A percentile compares a stretch with the other conserved stretches of the same genome.
phyloP scores from a whole-genome alignment of 1,284 basidiomycete species.

The Cryptococcus sp. region DNA sequence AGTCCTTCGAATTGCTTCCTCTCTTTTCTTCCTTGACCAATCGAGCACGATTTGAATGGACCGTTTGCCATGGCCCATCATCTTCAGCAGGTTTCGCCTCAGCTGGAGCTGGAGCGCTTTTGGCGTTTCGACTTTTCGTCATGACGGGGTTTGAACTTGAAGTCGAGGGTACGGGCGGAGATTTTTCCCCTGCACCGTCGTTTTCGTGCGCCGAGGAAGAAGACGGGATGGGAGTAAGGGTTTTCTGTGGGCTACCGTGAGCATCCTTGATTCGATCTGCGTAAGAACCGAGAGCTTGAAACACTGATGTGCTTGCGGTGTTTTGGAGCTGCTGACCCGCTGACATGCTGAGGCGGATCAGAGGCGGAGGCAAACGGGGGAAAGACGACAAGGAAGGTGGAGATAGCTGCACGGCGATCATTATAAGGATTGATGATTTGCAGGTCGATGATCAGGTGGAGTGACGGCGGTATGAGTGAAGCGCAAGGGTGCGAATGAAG shows the following conservation, averaged over 20 bases:
- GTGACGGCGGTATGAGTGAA: conserved; percentile 2
- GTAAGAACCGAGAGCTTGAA: conserved; percentile 50
- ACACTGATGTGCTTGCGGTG: conserved; percentile 34
- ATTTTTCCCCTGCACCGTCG: neutral
- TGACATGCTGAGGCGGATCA: conserved; percentile 19
- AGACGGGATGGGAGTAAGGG: conserved; percentile 1
- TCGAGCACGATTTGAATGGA: conserved; percentile 22
- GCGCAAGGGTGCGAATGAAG: conserved; percentile 3
- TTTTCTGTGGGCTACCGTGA: conserved; percentile 18
- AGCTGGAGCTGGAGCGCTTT: conserved; percentile 4
- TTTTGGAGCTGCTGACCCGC: conserved; percentile 3
- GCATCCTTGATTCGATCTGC: conserved; percentile 46
- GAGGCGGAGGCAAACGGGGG: conserved; percentile 13
- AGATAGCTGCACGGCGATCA: conserved; percentile 28
- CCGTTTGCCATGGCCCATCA: conserved; percentile 43
- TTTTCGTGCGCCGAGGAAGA: conserved; percentile 5
- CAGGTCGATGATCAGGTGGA: neutral
- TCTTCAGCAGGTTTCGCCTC: conserved; percentile 18
- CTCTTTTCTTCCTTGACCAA: conserved; percentile 27
- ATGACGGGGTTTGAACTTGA: conserved; percentile 6
- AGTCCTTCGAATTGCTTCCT: conserved; percentile 40
- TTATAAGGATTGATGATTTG: conserved; percentile 7
- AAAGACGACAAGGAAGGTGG: conserved; percentile 17
- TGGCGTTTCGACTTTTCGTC: conserved; percentile 3
- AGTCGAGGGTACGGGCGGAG: conserved; percentile 3